Evolutionary conservation across 768 basidiomycete species (phyloP).

Genomic region (Inosperma sp.): DNA sequence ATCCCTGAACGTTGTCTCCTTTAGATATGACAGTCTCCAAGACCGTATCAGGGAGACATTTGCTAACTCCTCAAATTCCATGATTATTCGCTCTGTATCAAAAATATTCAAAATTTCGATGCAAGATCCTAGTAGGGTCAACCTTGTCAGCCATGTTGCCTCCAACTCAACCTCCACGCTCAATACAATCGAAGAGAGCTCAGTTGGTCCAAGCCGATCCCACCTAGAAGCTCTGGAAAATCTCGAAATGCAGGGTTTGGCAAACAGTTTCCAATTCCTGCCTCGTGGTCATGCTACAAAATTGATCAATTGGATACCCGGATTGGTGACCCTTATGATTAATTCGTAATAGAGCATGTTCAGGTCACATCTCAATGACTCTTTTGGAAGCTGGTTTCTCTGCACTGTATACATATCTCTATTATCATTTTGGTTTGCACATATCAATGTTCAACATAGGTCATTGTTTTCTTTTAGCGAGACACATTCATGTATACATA

Average conservation of each 20-base stretch:
- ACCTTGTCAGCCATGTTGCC: conserved; percentile 28
- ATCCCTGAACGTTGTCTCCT: conserved; percentile 11
- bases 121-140: conserved; percentile 50
- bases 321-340: conserved; percentile 35
- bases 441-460: no score
- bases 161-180: conserved; percentile 61
- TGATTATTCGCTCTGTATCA: conserved; percentile 67
- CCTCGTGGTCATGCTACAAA: conserved; percentile 54
- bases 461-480: no score
- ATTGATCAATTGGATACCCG: conserved; percentile 74
- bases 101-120: conserved; percentile 69
- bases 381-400: no score
- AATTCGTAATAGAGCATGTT: conserved; percentile 11
- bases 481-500: no score
- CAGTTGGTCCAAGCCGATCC: conserved; percentile 44
- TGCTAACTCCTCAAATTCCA: conserved; percentile 64
- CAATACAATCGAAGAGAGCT: conserved; percentile 55
- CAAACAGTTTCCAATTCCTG: conserved; percentile 69
- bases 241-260: conserved; percentile 67
- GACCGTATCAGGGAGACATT: conserved; percentile 72
- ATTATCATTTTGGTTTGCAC: no score
- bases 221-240: conserved; percentile 64
- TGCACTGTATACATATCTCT: no score
- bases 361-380: conserved; percentile 3
- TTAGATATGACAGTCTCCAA: conserved; percentile 70